These are phyloP conservation scores for Geosmithia flava DNA, from an alignment of 2,329 filamentous ascomycete genomes.

Conservation along the genomic window DNA sequence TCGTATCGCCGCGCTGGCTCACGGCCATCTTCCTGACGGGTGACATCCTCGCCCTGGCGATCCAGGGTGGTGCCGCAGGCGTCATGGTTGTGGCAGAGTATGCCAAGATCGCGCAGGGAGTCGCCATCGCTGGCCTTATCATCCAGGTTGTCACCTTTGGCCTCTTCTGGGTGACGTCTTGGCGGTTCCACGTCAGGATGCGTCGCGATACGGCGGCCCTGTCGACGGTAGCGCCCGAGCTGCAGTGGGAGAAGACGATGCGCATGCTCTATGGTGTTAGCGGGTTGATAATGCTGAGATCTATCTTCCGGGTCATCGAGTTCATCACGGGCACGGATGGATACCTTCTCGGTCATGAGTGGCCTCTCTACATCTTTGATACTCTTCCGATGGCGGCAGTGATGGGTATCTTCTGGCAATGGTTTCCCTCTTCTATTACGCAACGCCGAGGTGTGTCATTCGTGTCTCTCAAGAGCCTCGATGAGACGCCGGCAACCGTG, in stretches of 20 bases:
- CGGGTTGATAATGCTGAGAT: constrained; percentile 25
- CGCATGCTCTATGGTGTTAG: constrained; percentile 23
- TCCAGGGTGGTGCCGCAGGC: constrained; percentile 16
- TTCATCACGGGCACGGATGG: constrained; percentile 25
- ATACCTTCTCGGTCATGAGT: constrained; percentile 24
- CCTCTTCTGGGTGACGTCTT: constrained; percentile 33
- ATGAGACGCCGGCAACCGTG: no score
- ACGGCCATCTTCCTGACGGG: constrained; percentile 17
- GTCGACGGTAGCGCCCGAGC: no score
- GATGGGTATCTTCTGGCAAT: constrained; percentile 8
- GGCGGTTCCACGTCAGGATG: constrained; percentile 25
- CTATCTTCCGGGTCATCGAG: constrained; percentile 31
- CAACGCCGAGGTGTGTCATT: no score
- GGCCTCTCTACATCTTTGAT: constrained; percentile 27
- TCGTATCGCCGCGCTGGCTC: constrained; percentile 11
- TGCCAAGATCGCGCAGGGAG: constrained; percentile 20
- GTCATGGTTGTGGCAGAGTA: constrained; percentile 9
- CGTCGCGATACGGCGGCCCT: constrained; percentile 5
- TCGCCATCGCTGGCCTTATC: constrained; percentile 41
- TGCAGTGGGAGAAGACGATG: constrained; percentile 20
- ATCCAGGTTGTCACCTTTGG: constrained; percentile 42
- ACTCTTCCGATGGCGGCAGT: constrained; percentile 20
- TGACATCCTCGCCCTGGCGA: constrained; percentile 14
- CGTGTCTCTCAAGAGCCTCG: no score
- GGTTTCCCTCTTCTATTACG: no score